Conservation (phyloP, 2,329 filamentous ascomycete genomes). For the Magnaporthales sp. region DNA sequence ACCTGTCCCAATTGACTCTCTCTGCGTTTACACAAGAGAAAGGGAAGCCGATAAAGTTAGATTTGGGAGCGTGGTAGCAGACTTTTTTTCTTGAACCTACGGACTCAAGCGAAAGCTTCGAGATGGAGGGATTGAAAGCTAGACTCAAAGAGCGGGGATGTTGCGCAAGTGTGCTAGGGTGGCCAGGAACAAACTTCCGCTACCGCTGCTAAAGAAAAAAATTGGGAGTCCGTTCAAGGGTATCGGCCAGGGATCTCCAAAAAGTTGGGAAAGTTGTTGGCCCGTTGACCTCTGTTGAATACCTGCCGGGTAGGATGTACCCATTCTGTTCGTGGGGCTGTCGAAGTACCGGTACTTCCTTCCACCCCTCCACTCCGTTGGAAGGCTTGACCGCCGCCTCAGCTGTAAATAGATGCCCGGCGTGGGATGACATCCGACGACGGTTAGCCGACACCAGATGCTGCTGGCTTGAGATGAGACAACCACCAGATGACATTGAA, state of each 20-base stretch:
- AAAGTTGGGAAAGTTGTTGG: constrained; percentile 22
- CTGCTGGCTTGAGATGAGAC: not conserved
- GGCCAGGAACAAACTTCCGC: not conserved
- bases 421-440: not conserved
- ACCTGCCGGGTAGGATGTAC: constrained; percentile 7
- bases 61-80: not conserved
- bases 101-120: not conserved
- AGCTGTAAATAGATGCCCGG: not conserved
- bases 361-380: not conserved
- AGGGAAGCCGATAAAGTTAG: not conserved
- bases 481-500: not conserved
- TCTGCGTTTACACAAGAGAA: not conserved
- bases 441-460: not conserved
- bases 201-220: not conserved
- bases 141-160: constrained; percentile 4
- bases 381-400: not conserved
- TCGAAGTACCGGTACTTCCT: constrained; percentile 9
- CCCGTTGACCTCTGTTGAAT: constrained; percentile 19
- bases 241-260: constrained; percentile 5
- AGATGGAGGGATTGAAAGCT: constrained; percentile 1
- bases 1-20: not conserved
- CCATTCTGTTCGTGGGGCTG: constrained; percentile 5
- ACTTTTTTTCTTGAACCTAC: not conserved
- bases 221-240: constrained; percentile 3
- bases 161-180: constrained; percentile 4